These are phyloP conservation scores for Dissophora ornata DNA, from an alignment of 192 early-diverging fungal species.

Conservation along the genomic window DNA sequence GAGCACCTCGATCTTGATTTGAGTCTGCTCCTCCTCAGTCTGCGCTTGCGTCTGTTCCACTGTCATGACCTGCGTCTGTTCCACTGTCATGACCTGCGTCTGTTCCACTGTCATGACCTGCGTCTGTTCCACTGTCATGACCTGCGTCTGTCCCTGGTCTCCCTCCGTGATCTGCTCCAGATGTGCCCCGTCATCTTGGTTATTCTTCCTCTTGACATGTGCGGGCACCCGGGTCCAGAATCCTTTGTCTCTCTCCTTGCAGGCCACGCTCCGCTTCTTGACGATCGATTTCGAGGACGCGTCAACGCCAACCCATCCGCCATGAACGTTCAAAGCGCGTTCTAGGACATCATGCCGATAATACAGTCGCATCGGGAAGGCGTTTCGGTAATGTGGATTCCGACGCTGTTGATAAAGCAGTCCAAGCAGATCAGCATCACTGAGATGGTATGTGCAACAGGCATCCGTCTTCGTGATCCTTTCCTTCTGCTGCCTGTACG, in stretches of 20 bases:
- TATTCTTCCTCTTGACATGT: no score
- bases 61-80: no score
- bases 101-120: no score
- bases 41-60: no score
- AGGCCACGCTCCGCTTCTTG: conserved; percentile 1
- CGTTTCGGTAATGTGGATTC: conserved; percentile 14
- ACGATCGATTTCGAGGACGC: background rate
- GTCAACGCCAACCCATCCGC: conserved; percentile 21
- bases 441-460: background rate
- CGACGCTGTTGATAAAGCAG: background rate
- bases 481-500: background rate
- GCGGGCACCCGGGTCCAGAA: no score
- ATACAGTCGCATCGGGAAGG: conserved; percentile 15
- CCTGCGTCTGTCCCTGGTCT: no score
- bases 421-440: background rate
- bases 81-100: no score
- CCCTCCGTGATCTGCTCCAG: no score
- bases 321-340: conserved; percentile 14
- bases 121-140: no score
- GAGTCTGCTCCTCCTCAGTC: no score
- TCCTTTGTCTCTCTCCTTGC: background rate
- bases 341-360: background rate
- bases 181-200: no score
- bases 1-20: no score
- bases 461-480: conserved; percentile 24